These are phyloP conservation scores for Fusarium vanettenii DNA, from an alignment of 2,329 filamentous ascomycete genomes.

Conservation along the genomic window DNA sequence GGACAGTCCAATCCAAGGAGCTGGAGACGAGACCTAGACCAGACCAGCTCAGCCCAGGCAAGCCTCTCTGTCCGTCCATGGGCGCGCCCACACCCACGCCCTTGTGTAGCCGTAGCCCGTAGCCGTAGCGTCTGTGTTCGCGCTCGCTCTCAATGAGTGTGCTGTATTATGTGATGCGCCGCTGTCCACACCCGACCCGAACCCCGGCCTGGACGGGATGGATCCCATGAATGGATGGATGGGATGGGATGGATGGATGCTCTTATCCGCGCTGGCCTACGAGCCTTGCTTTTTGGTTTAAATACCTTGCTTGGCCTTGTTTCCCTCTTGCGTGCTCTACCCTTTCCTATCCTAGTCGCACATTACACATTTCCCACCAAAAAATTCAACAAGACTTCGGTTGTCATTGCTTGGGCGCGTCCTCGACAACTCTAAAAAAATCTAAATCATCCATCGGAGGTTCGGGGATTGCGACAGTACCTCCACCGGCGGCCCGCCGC, in stretches of 20 bases:
- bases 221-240: not conserved
- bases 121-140: not conserved
- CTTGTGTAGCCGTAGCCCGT: slow-evolving; percentile 8
- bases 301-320: slow-evolving; percentile 35
- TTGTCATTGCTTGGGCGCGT: not conserved
- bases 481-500: slow-evolving; percentile 18
- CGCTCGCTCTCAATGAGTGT: not conserved
- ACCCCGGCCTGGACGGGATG: slow-evolving; percentile 28
- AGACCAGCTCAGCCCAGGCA: not conserved
- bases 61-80: not conserved
- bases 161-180: not conserved
- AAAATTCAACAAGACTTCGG: not conserved
- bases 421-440: not conserved
- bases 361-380: not conserved
- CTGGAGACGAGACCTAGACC: not conserved
- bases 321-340: slow-evolving; percentile 3
- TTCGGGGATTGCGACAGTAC: slow-evolving; percentile 34
- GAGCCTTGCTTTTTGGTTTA: slow-evolving; percentile 20
- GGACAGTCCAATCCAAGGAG: not conserved
- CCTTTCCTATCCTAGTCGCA: not conserved
- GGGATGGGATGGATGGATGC: slow-evolving; percentile 23
- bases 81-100: slow-evolving; percentile 19
- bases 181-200: not conserved
- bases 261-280: slow-evolving; percentile 21
- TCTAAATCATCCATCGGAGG: slow-evolving; percentile 17